Percentiles rank a stretch among this genome's conserved stretches.
Conservation (phyloP, 371 early-diverging fungal species). For the Entomophthora muscae region DNA sequence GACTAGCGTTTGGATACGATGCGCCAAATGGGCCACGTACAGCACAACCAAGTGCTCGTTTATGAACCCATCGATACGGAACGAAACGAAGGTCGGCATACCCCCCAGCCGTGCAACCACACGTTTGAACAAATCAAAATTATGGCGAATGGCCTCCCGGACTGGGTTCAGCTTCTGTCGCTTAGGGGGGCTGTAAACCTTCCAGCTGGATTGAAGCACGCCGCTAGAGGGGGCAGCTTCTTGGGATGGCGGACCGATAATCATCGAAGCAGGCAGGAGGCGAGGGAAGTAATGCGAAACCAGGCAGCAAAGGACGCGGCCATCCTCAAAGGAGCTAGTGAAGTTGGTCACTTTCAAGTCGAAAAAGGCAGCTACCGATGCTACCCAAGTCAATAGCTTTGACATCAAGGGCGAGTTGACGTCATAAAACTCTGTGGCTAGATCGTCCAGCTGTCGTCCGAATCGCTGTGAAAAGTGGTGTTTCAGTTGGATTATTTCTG, state of each 20-base stretch:
- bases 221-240: background rate
- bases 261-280: background rate
- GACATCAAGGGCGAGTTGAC: background rate
- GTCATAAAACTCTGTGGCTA: background rate
- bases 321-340: constrained; percentile 1
- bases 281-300: background rate
- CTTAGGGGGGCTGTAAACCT: background rate
- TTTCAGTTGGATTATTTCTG: background rate
- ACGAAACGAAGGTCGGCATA: background rate
- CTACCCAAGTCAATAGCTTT: background rate
- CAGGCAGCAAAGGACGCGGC: background rate
- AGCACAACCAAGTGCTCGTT: background rate
- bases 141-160: background rate
- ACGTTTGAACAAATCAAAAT: constrained; percentile 4
- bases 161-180: background rate
- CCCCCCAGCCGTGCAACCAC: background rate
- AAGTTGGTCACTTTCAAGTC: background rate
- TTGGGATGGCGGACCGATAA: background rate
- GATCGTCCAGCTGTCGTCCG: background rate
- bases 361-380: background rate
- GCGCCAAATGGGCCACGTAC: background rate
- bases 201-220: background rate
- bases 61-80: background rate
- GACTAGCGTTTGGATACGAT: background rate
- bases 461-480: background rate